Evolutionary conservation across 108 stramenopile genomes (phyloP).

Genomic region (Discostella stelligeroides): DNA sequence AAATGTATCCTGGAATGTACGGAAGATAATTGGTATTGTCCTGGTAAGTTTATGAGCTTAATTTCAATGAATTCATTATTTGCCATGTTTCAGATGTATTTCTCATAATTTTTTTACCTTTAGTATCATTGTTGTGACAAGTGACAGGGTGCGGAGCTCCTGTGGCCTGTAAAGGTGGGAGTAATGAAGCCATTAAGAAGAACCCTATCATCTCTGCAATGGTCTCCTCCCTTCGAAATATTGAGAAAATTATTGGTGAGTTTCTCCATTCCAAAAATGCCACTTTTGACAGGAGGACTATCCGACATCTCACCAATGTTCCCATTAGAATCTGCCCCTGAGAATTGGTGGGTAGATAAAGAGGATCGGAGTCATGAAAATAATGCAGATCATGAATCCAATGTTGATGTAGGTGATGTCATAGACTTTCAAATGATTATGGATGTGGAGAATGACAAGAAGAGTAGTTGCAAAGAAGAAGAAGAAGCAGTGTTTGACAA

Average conservation of each 20-base stretch:
- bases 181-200: constrained; percentile 21
- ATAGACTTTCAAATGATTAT: constrained; percentile 24
- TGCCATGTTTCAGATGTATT: too few species aligned
- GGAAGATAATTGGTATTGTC: constrained; percentile 34
- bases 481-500: too few species aligned
- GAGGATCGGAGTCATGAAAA: constrained; percentile 4
- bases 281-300: not conserved
- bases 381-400: constrained; percentile 11
- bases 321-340: constrained; percentile 25
- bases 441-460: not conserved
- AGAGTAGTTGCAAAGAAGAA: too few species aligned
- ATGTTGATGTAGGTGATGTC: constrained; percentile 7
- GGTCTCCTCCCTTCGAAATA: constrained; percentile 1
- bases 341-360: constrained; percentile 36
- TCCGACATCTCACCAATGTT: not conserved
- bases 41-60: constrained; percentile 40
- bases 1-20: constrained; percentile 32
- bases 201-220: constrained; percentile 35
- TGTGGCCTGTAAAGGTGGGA: constrained; percentile 25
- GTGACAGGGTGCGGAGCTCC: constrained; percentile 33
- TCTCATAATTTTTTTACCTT: too few species aligned
- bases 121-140: too few species aligned
- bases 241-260: constrained; percentile 30
- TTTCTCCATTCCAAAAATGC: not conserved
- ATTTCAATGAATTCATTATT: too few species aligned